Evolutionary conservation across 495 filamentous ascomycete species (phyloP).

Genomic region (Lasiosphaeris hirsuta): DNA sequence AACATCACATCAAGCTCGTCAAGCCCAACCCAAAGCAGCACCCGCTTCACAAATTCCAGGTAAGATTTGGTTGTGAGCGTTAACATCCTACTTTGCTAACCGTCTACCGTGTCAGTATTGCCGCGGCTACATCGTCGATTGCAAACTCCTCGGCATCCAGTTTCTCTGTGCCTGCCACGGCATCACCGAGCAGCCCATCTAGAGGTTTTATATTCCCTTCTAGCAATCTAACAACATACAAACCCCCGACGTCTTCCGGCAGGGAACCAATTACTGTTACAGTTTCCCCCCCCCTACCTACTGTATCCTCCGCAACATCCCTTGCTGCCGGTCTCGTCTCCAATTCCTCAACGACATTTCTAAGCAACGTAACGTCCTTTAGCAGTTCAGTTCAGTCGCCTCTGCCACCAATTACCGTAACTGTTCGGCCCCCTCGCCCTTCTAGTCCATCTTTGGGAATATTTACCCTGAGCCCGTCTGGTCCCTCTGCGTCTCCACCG

Average conservation of each 20-base stretch:
- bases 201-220: neutral
- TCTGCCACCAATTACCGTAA: slow-evolving; percentile 3
- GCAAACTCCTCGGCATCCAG: slow-evolving; percentile 14
- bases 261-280: slow-evolving; percentile 19
- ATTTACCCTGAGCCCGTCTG: neutral
- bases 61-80: neutral
- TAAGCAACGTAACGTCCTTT: neutral
- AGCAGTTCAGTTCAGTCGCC: neutral
- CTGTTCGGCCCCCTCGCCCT: neutral
- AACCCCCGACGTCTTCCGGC: neutral
- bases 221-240: neutral
- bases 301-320: neutral
- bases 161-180: slow-evolving; percentile 8
- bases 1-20: slow-evolving; percentile 18
- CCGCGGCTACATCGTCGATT: slow-evolving; percentile 4
- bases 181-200: slow-evolving; percentile 10
- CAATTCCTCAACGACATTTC: neutral
- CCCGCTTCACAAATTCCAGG: slow-evolving; percentile 20
- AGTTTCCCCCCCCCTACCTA: slow-evolving; percentile 8
- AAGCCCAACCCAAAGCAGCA: slow-evolving; percentile 13
- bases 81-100: neutral
- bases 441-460: neutral
- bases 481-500: neutral
- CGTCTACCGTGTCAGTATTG: slow-evolving; percentile 2
- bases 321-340: neutral